phyloP scores from a whole-genome alignment of 352 stramenopile genomes.

The Thraustochytrium sp. region DNA sequence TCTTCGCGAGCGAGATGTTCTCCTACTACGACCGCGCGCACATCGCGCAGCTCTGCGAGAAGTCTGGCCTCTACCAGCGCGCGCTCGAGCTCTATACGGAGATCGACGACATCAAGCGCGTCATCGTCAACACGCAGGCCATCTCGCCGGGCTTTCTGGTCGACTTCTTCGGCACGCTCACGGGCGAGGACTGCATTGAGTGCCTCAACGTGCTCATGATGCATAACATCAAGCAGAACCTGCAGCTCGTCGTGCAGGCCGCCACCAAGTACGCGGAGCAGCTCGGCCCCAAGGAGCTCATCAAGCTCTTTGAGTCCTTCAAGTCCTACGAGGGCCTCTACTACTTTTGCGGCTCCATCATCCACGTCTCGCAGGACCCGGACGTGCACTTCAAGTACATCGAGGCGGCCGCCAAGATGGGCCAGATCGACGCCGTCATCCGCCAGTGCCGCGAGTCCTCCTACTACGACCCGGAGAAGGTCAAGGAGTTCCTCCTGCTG shows the following conservation, averaged over 20 bases:
- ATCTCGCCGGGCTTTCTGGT: constrained; percentile 96
- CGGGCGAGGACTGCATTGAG: constrained; percentile 92
- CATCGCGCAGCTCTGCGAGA: constrained; percentile 96
- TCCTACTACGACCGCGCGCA: constrained; percentile 96
- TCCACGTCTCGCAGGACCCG: constrained; percentile 93
- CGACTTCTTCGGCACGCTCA: constrained; percentile 96
- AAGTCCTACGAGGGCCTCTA: constrained; percentile 96
- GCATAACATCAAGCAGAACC: constrained; percentile 93
- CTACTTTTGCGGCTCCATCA: constrained; percentile 98
- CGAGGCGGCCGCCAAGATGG: constrained; percentile 97
- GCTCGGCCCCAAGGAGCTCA: constrained; percentile 89
- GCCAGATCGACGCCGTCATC: constrained; percentile 99
- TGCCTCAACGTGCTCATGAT: constrained; percentile 96
- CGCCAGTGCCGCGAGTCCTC: constrained; percentile 98
- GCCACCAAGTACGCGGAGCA: constrained; percentile 85
- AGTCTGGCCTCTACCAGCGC: constrained; percentile 94
- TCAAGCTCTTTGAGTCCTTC: constrained; percentile 98
- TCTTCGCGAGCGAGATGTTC: constrained; percentile 98
- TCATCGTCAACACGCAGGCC: constrained; percentile 80
- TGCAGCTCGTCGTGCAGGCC: constrained; percentile 98
- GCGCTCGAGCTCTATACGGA: constrained; percentile 99
- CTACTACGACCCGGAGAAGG: constrained; percentile 96
- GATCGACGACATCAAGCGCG: constrained; percentile 92
- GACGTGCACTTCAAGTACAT: constrained; percentile 99
- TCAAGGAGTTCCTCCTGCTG: constrained; percentile 99